Evolutionary conservation across 352 stramenopile species (phyloP).

Genomic region (Elongisporangium undulatum): DNA sequence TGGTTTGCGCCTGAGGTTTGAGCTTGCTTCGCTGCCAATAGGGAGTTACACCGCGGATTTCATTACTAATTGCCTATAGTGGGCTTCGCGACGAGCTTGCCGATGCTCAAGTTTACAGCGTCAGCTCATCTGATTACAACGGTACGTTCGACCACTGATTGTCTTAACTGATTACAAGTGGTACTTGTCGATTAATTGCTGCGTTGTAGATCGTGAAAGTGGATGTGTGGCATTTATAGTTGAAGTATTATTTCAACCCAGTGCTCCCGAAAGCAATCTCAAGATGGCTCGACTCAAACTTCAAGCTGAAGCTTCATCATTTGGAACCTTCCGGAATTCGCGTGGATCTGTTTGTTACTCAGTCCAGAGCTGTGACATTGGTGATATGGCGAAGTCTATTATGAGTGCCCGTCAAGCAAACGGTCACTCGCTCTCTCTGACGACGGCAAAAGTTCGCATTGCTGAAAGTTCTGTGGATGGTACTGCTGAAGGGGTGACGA

Average conservation of each 20-base stretch:
- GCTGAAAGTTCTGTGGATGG: not conserved
- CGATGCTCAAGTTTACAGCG: slow-evolving; percentile 44
- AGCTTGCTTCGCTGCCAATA: slow-evolving; percentile 15
- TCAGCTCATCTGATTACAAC: slow-evolving; percentile 65
- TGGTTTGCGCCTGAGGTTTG: not conserved
- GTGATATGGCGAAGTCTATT: slow-evolving; percentile 36
- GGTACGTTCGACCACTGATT: slow-evolving; percentile 18
- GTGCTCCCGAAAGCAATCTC: slow-evolving; percentile 32
- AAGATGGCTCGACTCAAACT: slow-evolving; percentile 57
- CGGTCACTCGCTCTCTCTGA: slow-evolving; percentile 16
- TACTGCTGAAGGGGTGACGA: not conserved
- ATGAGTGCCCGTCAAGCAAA: slow-evolving; percentile 29
- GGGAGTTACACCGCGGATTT: slow-evolving; percentile 52
- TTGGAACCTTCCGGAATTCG: slow-evolving; percentile 6
- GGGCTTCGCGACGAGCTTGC: slow-evolving; percentile 43
- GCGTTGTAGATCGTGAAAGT: slow-evolving; percentile 43
- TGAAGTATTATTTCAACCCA: slow-evolving; percentile 60
- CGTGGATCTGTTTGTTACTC: slow-evolving; percentile 29
- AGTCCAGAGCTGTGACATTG: slow-evolving; percentile 55
- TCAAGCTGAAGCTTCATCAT: slow-evolving; percentile 29
- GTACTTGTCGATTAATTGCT: not conserved
- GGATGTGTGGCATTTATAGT: slow-evolving; percentile 40
- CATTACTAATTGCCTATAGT: slow-evolving; percentile 44
- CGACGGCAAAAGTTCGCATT: slow-evolving; percentile 19
- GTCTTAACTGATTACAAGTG: not conserved